phyloP scores from a whole-genome alignment of 1,284 basidiomycete species.

The Vanrija sp. region DNA sequence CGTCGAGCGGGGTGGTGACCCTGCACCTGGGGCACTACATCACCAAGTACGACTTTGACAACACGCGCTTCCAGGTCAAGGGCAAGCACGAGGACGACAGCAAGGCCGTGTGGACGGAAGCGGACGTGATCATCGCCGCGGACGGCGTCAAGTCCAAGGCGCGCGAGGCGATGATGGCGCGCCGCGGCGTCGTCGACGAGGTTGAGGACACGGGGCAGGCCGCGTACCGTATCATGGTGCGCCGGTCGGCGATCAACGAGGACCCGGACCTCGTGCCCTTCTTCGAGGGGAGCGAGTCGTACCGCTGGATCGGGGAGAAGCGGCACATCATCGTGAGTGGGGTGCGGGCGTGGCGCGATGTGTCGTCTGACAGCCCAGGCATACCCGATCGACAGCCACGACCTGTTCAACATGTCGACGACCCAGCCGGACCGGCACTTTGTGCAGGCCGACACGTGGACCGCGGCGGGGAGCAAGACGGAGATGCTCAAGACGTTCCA shows the following conservation, averaged over 20 bases:
- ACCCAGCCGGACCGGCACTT: conserved; percentile 47
- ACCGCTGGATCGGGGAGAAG: conserved; percentile 48
- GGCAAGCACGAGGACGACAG: neutral
- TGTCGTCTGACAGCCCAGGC: conserved; percentile 15
- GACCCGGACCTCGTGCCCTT: conserved; percentile 46
- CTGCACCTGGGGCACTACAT: conserved; percentile 33
- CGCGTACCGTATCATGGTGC: conserved; percentile 47
- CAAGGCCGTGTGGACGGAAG: conserved; percentile 35
- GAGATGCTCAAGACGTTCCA: conserved; percentile 44
- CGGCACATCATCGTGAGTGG: conserved; percentile 43
- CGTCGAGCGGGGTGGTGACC: conserved; percentile 30
- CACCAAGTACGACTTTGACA: conserved; percentile 38
- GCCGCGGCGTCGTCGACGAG: conserved; percentile 39
- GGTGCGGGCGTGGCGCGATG: too few species aligned
- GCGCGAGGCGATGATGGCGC: conserved; percentile 35
- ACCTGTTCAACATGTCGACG: conserved; percentile 46
- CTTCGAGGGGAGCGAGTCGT: conserved; percentile 36
- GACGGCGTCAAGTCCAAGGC: conserved; percentile 46
- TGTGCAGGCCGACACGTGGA: conserved; percentile 43
- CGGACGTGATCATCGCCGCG: conserved; percentile 45
- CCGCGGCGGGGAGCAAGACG: conserved; percentile 37
- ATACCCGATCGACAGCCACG: conserved; percentile 42
- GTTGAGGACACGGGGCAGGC: conserved; percentile 49
- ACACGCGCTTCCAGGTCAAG: conserved; percentile 31
- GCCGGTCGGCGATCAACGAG: conserved; percentile 34